Evolutionary conservation across 2,329 filamentous ascomycete genomes (phyloP), one percentile per base, ranked within the genome.

Genomic region (Furcasterigmium furcatum): DNA sequence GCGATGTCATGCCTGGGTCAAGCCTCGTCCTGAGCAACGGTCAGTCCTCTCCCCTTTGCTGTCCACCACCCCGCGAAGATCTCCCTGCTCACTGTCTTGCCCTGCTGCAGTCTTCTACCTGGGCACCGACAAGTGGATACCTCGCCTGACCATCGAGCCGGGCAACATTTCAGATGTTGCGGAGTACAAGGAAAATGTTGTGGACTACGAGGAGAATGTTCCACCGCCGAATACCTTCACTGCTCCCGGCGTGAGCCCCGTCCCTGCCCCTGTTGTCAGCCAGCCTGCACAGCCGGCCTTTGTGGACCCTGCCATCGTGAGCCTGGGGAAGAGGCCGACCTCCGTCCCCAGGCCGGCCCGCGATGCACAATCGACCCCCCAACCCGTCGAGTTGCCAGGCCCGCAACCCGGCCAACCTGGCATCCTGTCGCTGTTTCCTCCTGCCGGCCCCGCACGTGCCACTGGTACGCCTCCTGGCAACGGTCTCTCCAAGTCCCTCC

Each of bases 241-340:
- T 18, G 52, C 59, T 46, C 54, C 61, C 19, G 43, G 53, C 22
- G 46, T 52, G 45, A 55, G 55, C 51, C 45, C 57, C 46, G 44
- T 54, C 35, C 46, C 59, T 19, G 55, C 59, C 13, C 52, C 63
- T 14, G 44, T 52, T 5, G 46, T 61, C 19, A 46, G 58, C 43
- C 62, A 58, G 30, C 54, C 58, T 38, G 48, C 55, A 43, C 62
- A 68, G 51, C 55, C 68, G 24, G 57, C 72, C 1, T 90, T 94
- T 57, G 76, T 85, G n/a, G 89, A 95, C 56, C 89, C 89, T 10
- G 89, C 89, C 4, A 95, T 95, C 45, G 62, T 95, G 38, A 91
- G 88, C 59, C 79, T 88, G 41, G 72, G 72, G 19, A 70, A 70
- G 39, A 68, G 65, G 4, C 68, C 73, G 2, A 60, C 53, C 21